phyloP scores from a whole-genome alignment of 2,329 filamentous ascomycete genomes.

The Cladobotryum protrusum region DNA sequence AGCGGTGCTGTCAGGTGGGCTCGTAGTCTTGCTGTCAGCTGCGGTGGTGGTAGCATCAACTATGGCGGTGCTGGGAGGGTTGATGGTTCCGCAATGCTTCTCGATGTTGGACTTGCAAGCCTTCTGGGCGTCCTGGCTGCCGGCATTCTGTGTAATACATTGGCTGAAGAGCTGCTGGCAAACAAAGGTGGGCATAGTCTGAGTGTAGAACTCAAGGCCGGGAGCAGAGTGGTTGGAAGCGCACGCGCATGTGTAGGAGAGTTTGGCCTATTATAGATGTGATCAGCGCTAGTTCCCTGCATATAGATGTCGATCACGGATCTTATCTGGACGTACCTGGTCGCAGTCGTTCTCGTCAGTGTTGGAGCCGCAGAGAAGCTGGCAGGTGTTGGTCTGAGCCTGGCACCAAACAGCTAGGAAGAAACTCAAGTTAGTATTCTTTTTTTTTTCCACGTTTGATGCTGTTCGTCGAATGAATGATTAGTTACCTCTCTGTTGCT shows the following conservation, averaged over 20 bases:
- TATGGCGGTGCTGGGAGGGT: slow-evolving; percentile 29
- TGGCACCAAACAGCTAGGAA: slow-evolving; percentile 44
- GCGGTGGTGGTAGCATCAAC: slow-evolving; percentile 12
- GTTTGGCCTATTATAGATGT: slow-evolving; percentile 27
- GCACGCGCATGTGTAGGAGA: slow-evolving; percentile 46
- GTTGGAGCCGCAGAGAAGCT: slow-evolving; percentile 37
- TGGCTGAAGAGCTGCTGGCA: slow-evolving; percentile 43
- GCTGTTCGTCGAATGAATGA: background rate
- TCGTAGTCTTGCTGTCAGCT: slow-evolving; percentile 20
- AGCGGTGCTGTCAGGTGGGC: slow-evolving; percentile 22
- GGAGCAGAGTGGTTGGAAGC: slow-evolving; percentile 40
- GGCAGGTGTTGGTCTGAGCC: slow-evolving; percentile 46
- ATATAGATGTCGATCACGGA: slow-evolving; percentile 1
- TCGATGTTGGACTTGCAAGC: slow-evolving; percentile 44
- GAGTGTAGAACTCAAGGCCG: slow-evolving; percentile 46
- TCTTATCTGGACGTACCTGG: slow-evolving; percentile 32
- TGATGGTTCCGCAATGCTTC: slow-evolving; percentile 37
- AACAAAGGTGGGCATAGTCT: slow-evolving; percentile 48
- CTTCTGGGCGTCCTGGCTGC: slow-evolving; percentile 37
- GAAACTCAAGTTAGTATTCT: background rate
- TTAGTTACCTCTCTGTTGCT: slow-evolving; percentile 34
- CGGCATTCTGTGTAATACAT: slow-evolving; percentile 40
- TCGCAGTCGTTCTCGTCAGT: slow-evolving; percentile 39
- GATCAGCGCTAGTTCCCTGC: slow-evolving; percentile 9
- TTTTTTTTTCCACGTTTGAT: background rate